phyloP scores from a whole-genome alignment of 2,329 filamentous ascomycete species.

The Stagonosporopsis tanaceti region DNA sequence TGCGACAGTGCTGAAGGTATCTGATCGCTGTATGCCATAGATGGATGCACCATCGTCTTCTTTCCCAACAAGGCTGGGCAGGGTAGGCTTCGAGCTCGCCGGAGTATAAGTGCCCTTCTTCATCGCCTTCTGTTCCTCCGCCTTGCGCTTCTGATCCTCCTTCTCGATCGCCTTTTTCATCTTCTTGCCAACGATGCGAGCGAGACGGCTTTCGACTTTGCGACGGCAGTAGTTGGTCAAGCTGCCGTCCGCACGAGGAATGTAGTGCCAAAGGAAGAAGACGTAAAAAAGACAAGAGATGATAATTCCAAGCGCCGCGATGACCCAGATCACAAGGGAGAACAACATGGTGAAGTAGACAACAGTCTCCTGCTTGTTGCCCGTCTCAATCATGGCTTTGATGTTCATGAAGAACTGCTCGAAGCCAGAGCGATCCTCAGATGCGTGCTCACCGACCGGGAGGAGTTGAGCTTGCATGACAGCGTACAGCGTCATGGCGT shows the following conservation, averaged over 20 bases:
- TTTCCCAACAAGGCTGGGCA: slow-evolving; percentile 50
- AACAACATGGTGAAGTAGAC: slow-evolving; percentile 92
- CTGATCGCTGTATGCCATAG: slow-evolving; percentile 45
- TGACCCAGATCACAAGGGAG: slow-evolving; percentile 87
- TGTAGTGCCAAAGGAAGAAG: slow-evolving; percentile 91
- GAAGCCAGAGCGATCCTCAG: slow-evolving; percentile 69
- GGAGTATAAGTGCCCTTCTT: slow-evolving; percentile 56
- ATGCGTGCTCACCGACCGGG: slow-evolving; percentile 63
- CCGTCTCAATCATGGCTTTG: slow-evolving; percentile 70
- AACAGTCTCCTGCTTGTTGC: slow-evolving; percentile 78
- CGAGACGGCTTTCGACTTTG: slow-evolving; percentile 87
- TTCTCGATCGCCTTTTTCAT: slow-evolving; percentile 88
- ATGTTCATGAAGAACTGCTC: slow-evolving; percentile 86
- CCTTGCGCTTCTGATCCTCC: slow-evolving; percentile 64
- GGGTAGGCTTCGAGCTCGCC: slow-evolving; percentile 46
- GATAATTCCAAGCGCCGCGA: slow-evolving; percentile 78
- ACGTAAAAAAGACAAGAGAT: slow-evolving; percentile 80
- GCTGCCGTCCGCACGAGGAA: slow-evolving; percentile 80
- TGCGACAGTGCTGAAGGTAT: slow-evolving; percentile 40
- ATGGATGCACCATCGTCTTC: slow-evolving; percentile 52
- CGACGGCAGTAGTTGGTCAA: slow-evolving; percentile 86
- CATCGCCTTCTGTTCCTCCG: slow-evolving; percentile 49
- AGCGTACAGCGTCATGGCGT: slow-evolving; percentile 85
- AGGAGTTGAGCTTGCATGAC: slow-evolving; percentile 80
- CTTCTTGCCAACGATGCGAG: slow-evolving; percentile 83